phyloP scores from a whole-genome alignment of 2,329 filamentous ascomycete genomes.

The Botrytis deweyae region DNA sequence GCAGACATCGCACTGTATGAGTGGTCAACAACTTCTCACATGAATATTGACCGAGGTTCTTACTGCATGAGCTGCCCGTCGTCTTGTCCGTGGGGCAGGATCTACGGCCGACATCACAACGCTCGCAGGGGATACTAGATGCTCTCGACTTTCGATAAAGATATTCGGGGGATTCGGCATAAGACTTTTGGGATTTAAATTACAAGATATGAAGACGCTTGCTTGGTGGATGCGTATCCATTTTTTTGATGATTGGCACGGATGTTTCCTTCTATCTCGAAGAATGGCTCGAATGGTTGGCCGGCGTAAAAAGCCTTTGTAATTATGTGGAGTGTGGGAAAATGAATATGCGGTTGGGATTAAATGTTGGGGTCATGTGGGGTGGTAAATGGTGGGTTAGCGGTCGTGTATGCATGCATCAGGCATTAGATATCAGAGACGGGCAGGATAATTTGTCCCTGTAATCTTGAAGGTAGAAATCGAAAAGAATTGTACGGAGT shows the following conservation, averaged over 20 bases:
- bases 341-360: neutral
- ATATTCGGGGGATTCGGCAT: neutral
- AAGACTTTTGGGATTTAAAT: neutral
- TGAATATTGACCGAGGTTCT: neutral
- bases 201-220: neutral
- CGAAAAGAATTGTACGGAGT: neutral
- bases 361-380: neutral
- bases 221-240: neutral
- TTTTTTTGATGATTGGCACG: neutral
- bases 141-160: neutral
- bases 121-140: neutral
- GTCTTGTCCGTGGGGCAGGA: conserved; percentile 8
- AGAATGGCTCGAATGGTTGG: too few relatives aligned
- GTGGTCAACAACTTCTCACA: conserved; percentile 9
- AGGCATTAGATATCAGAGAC: neutral
- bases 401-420: neutral
- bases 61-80: conserved; percentile 37
- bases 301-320: neutral
- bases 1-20: conserved; percentile 48
- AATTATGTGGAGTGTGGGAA: neutral
- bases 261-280: neutral
- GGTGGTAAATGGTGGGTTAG: neutral
- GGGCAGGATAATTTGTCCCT: neutral
- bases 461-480: neutral
- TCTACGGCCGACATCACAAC: conserved; percentile 16